Evolutionary conservation across 768 basidiomycete species (phyloP).

Genomic region (Hericium alpestre): DNA sequence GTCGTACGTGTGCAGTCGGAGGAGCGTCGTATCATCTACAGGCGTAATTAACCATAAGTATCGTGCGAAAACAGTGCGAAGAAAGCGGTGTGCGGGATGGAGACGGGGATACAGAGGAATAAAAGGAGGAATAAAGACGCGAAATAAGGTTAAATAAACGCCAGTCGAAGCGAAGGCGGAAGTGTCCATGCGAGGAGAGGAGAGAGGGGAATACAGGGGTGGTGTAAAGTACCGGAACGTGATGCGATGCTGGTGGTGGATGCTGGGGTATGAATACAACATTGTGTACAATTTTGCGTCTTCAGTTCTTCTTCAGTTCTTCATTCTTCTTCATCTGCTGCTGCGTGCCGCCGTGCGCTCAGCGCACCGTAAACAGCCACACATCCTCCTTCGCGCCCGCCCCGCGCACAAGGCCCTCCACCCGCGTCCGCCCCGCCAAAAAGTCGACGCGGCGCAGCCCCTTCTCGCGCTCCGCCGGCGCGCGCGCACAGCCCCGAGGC

Average conservation of each 20-base stretch:
- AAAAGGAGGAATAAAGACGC: neutral
- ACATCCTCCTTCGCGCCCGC: neutral
- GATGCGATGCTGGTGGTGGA: too few relatives aligned
- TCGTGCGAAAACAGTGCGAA: too few relatives aligned
- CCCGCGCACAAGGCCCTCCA: neutral
- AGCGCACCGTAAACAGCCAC: neutral
- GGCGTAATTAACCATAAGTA: too few relatives aligned
- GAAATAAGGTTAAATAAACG: neutral
- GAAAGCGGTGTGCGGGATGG: too few relatives aligned
- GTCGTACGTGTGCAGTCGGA: too few relatives aligned
- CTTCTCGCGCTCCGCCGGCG: neutral
- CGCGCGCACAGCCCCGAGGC: slow-evolving; percentile 56
- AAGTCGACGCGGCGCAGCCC: neutral
- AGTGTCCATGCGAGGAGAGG: too few relatives aligned
- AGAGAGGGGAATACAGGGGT: neutral
- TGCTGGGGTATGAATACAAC: neutral
- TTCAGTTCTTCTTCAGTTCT: neutral
- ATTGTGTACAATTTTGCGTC: neutral
- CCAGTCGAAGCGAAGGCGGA: too few relatives aligned
- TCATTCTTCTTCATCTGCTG: neutral
- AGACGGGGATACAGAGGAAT: neutral
- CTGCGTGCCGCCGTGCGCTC: neutral
- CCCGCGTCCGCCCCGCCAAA: neutral
- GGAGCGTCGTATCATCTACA: too few relatives aligned
- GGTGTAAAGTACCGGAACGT: neutral